Evolutionary conservation across 495 filamentous ascomycete species (phyloP), one percentile per base, ranked within the genome.

Genomic region (Amorphotheca resinae): DNA sequence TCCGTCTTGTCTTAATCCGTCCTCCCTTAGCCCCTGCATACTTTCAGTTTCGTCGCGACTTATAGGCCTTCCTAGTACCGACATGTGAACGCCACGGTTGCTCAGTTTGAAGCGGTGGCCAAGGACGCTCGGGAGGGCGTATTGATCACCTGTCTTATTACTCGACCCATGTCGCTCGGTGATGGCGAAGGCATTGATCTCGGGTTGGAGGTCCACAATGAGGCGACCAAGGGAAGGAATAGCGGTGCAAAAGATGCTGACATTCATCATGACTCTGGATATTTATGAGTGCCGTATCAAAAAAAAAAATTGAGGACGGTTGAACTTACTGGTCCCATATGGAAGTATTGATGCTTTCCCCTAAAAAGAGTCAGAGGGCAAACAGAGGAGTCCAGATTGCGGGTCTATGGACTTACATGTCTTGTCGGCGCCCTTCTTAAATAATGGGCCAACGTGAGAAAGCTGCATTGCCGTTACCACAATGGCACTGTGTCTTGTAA

Each of bases 191-290:
- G 54, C 48, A 30, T 51, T 41, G 42, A 54, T 22, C 34, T 37
- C 41, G 38, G 51, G 54, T 39, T 61, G 53, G 1, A 64, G 48
- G 15, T 58, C 58, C n/a, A 56, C 55, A 32, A 61, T 55, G n/a
- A 64, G 56, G 35, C 58, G 59, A 44, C 59, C 61, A 18, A 64
- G 54, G n/a, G 61, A 59, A 14, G 61, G 61, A 4, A 64, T 31
- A 32, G 59, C 60, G 17, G 61, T 56, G 22, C 54, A 45, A n/a
- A 50, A 56, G 25, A 64, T 37, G 14, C 55, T 50, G 8, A 52
- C 49, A 34, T 59, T 59, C 52, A 59, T 51, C 42, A 55, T 50
- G 14, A 46, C 41, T 37, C 31, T 33, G 31, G 31, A 14, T 5
- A 15, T 33, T 33, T n/a, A 12, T 12, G 12, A 30, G 31, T 33